Conservation (phyloP, 352 stramenopile genomes). For the Aphanomyces stellatus region DNA sequence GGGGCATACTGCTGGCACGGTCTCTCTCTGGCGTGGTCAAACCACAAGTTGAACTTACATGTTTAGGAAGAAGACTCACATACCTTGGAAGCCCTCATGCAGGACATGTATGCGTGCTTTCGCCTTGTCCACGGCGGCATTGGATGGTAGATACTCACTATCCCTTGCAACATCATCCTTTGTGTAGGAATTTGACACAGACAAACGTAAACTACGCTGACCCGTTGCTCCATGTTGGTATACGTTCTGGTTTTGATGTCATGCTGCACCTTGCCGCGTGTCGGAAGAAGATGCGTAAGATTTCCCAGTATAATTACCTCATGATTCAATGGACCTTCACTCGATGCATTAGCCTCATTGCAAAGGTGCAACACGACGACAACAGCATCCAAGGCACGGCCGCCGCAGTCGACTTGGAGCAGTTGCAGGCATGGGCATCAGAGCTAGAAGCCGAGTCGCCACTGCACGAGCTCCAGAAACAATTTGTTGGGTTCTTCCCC, state of each 20-base stretch:
- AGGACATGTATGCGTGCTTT: background rate
- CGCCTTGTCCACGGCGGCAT: background rate
- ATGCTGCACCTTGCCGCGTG: background rate
- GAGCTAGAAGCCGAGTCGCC: background rate
- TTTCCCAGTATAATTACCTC: background rate
- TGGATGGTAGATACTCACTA: background rate
- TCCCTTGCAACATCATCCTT: background rate
- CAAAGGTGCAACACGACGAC: background rate
- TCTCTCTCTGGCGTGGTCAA: too few species aligned
- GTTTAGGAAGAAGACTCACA: background rate
- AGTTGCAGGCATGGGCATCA: background rate
- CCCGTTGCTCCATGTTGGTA: background rate
- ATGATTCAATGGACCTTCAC: background rate
- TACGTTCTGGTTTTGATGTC: background rate
- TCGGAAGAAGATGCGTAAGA: background rate
- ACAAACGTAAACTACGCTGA: background rate
- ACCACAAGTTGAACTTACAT: too few species aligned
- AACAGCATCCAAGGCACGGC: background rate
- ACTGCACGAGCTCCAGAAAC: background rate
- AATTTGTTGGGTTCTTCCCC: background rate
- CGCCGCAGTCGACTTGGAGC: background rate
- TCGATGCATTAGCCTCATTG: background rate
- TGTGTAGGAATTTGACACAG: background rate
- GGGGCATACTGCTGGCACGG: background rate
- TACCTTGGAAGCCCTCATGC: background rate